phyloP scores from a whole-genome alignment of 805 yeast genomes.

The Myxozyma neotropica region DNA sequence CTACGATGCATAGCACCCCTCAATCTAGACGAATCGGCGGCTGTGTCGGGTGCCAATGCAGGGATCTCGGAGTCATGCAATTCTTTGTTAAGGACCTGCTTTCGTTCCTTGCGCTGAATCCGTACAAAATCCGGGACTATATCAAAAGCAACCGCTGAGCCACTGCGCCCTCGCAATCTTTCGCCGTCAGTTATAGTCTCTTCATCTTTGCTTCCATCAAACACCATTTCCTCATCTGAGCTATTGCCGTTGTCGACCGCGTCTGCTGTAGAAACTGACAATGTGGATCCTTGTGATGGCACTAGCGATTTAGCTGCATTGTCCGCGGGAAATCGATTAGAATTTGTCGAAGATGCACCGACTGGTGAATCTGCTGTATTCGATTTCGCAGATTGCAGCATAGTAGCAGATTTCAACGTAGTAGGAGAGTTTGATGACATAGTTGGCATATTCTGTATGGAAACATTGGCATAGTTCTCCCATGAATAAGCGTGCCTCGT shows the following conservation, averaged over 20 bases:
- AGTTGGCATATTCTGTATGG: not conserved
- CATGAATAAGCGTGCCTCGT: slow-evolving; percentile 8
- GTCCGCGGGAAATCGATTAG: too few relatives aligned
- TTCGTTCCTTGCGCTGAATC: slow-evolving; percentile 3
- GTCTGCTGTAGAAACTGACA: too few relatives aligned
- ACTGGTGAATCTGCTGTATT: not conserved
- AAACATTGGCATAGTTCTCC: not conserved
- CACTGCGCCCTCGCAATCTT: not conserved
- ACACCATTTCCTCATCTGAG: not conserved
- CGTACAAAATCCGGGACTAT: slow-evolving; percentile 21
- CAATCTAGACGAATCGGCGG: slow-evolving; percentile 19
- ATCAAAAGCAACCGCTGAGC: not conserved
- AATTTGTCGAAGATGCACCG: too few relatives aligned
- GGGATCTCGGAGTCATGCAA: not conserved
- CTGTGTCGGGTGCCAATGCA: not conserved
- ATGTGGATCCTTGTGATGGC: not conserved
- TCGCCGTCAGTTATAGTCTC: not conserved
- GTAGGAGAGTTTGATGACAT: not conserved
- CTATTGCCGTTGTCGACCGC: not conserved
- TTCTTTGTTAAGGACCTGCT: not conserved
- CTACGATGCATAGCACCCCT: slow-evolving; percentile 33
- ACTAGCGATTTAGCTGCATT: too few relatives aligned
- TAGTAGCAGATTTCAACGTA: too few relatives aligned
- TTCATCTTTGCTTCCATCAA: not conserved
- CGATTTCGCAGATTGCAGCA: not conserved